Conservation (phyloP, 306 rosid species). For the Vicia sativa region DNA sequence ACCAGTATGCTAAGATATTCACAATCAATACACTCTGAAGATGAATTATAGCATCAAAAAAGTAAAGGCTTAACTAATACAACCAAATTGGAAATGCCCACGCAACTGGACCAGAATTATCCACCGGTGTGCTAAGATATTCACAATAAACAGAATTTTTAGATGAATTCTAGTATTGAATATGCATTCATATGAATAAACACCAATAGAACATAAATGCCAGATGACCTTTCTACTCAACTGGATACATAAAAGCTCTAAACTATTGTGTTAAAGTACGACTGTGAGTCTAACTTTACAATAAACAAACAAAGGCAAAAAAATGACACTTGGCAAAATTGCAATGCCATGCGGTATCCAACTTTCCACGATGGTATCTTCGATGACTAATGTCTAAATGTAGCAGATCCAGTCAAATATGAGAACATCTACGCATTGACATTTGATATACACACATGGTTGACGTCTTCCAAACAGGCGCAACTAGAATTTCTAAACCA, state of each 20-base stretch:
- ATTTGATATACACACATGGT: background rate
- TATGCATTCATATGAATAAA: conserved; percentile 17
- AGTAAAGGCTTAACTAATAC: conserved; percentile 28
- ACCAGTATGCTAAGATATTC: conserved; percentile 32
- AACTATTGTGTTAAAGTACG: conserved; percentile 23
- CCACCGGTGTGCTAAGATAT: conserved; percentile 30
- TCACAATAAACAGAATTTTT: conserved; percentile 7
- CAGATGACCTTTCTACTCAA: conserved; percentile 8
- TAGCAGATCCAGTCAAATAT: conserved; percentile 28
- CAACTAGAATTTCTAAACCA: conserved; percentile 32
- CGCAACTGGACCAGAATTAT: conserved; percentile 20
- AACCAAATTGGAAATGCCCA: conserved; percentile 21
- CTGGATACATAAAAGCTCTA: conserved; percentile 16
- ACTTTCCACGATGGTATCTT: conserved; percentile 22
- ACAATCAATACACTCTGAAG: conserved; percentile 6
- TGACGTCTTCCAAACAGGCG: conserved; percentile 11
- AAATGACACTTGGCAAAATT: background rate
- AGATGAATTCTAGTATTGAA: conserved; percentile 2
- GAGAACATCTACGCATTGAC: conserved; percentile 17
- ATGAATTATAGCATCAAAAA: background rate
- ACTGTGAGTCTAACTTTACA: conserved; percentile 32
- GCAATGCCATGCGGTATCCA: conserved; percentile 33
- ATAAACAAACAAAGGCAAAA: conserved; percentile 25
- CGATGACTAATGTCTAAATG: conserved; percentile 12
- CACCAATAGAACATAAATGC: background rate